Evolutionary conservation across 2,329 filamentous ascomycete genomes (phyloP).

Genomic region (Ascochyta rabiei): DNA sequence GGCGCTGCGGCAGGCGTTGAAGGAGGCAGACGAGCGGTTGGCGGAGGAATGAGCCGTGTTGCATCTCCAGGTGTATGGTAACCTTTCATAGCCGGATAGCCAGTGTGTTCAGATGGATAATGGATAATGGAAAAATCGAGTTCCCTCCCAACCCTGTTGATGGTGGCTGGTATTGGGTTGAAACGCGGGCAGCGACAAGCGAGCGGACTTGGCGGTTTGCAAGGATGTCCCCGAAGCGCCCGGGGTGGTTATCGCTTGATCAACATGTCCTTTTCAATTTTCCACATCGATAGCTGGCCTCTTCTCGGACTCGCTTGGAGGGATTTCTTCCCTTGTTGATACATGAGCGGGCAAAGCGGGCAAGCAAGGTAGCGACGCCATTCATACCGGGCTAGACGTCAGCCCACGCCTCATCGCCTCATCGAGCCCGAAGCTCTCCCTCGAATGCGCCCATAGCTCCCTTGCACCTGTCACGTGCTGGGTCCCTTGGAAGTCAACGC

Average conservation of each 20-base stretch:
- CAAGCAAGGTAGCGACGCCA: background rate
- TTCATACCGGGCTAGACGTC: too few species aligned
- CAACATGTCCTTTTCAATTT: constrained; percentile 19
- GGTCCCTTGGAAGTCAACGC: background rate
- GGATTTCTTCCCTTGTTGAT: background rate
- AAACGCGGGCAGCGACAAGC: background rate
- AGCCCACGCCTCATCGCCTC: too few species aligned
- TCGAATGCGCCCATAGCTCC: constrained; percentile 22
- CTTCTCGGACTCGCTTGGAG: background rate
- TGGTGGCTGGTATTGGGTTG: background rate
- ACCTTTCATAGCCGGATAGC: background rate
- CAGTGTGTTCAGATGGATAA: too few species aligned
- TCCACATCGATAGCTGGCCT: constrained; percentile 4
- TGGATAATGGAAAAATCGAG: background rate
- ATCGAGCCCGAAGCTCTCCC: constrained; percentile 4
- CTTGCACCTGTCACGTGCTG: constrained; percentile 24
- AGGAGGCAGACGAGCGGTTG: constrained; percentile 36
- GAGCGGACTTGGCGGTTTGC: constrained; percentile 15
- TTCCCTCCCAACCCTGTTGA: background rate
- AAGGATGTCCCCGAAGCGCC: constrained; percentile 9
- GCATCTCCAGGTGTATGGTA: background rate
- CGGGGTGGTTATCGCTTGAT: constrained; percentile 7
- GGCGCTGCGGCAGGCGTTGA: constrained; percentile 53
- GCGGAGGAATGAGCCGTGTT: constrained; percentile 11
- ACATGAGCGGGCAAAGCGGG: background rate